A percentile compares a stretch with the other conserved stretches of the same genome.
These are phyloP conservation scores for Kitagawia praeruptora DNA, from an alignment of 129 eudicot species.

Conservation along the genomic window DNA sequence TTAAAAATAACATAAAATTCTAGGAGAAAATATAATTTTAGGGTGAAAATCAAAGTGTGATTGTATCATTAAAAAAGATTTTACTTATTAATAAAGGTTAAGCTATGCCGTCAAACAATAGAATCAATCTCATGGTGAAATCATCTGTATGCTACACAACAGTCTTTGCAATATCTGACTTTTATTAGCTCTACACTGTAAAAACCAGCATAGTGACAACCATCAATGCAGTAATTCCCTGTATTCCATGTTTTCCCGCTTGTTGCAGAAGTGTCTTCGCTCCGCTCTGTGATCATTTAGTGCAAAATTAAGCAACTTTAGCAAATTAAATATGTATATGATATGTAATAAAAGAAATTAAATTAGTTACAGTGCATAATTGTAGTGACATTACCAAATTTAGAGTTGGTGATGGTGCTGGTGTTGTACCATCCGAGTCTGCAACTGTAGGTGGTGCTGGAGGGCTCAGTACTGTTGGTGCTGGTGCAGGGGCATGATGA, in stretches of 20 bases:
- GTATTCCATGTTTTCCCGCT: constrained; percentile 30
- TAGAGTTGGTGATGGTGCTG: constrained; percentile 73
- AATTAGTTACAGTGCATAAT: neutral
- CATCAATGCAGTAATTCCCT: constrained; percentile 29
- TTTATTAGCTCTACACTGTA: constrained; percentile 16
- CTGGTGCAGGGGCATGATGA: constrained; percentile 92
- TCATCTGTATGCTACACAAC: neutral
- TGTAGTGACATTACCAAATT: constrained; percentile 41
- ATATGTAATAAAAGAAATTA: neutral
- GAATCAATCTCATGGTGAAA: constrained; percentile 18
- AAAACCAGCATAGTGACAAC: constrained; percentile 41
- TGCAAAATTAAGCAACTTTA: constrained; percentile 19
- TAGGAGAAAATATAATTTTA: no score
- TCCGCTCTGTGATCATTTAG: constrained; percentile 38
- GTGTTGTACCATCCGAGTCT: constrained; percentile 51
- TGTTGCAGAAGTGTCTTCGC: constrained; percentile 37
- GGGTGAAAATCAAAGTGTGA: no score
- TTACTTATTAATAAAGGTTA: no score
- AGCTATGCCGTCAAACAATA: constrained; percentile 15
- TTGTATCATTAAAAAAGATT: no score
- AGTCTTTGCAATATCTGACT: neutral
- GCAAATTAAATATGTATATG: neutral
- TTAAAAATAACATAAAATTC: no score
- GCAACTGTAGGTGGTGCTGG: constrained; percentile 72
- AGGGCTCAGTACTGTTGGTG: constrained; percentile 65